Evolutionary conservation across 306 rosid genomes (phyloP).

Genomic region (Vigna hirtella): DNA sequence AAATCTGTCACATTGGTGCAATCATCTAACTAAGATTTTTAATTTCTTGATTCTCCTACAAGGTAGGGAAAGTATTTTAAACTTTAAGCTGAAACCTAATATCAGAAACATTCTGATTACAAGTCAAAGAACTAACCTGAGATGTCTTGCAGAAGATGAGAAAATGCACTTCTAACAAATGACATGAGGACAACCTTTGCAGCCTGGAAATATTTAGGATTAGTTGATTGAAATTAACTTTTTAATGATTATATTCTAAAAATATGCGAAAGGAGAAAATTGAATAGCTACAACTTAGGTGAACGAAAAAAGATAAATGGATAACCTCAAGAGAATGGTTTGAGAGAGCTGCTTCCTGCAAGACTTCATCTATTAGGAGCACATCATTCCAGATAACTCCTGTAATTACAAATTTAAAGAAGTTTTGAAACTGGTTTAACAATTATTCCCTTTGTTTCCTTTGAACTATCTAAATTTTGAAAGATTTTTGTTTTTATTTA

Average conservation of each 20-base stretch:
- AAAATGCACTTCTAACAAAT: conserved; percentile 62
- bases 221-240: conserved; percentile 35
- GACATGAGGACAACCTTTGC: conserved; percentile 58
- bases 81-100: conserved; percentile 36
- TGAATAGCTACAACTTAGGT: conserved; percentile 32
- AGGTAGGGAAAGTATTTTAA: conserved; percentile 23
- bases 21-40: background rate
- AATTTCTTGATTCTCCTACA: conserved; percentile 30
- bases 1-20: conserved; percentile 30
- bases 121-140: conserved; percentile 59
- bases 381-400: conserved; percentile 76
- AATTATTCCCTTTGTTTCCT: background rate
- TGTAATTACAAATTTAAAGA: conserved; percentile 48
- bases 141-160: conserved; percentile 71
- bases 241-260: conserved; percentile 24
- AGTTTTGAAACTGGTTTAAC: conserved; percentile 5
- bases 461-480: no score
- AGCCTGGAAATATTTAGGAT: conserved; percentile 58
- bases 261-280: conserved; percentile 12
- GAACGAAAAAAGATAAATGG: conserved; percentile 37
- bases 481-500: no score
- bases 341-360: conserved; percentile 71
- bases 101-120: conserved; percentile 39
- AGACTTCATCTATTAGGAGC: conserved; percentile 73
- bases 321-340: conserved; percentile 75